Evolutionary conservation across 345 rosid species (phyloP), one percentile per base, ranked within the genome.

Genomic region (Syzygium aromaticum): DNA sequence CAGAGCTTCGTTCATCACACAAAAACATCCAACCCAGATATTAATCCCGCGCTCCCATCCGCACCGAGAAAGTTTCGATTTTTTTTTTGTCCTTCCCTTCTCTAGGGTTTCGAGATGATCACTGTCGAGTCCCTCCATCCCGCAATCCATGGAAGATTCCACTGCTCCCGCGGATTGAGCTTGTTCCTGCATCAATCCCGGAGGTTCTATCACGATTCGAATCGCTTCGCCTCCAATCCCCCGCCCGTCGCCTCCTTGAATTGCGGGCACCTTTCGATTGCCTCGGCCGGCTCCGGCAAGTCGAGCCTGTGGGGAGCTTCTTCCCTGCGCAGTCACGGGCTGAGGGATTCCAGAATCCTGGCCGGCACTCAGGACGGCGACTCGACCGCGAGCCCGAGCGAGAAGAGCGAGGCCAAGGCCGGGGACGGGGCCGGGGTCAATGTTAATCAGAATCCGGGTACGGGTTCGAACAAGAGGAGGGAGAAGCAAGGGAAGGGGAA

Each of bases 291-390:
- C 84, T 88, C 53, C 28, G 54, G 87, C 4, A 87, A 52, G 40
- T 61, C 89, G 78, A 87, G 84, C 89, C 88, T 90, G 10, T 93
- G 92, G 86, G 88, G 90, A 38, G 89, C 92, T 23, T 78, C 92
- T 23, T 78, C 92, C 64, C 89, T 89, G 77, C 85, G 87, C 86
- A 93, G 54, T 40, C 86, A 87, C 87, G 90, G 88, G 67, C 63
- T 90, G 51, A 91, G 86, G 51, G 94, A 90, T 73, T 85, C 89
- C 25, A 90, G 89, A 84, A 87, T 88, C 33, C 86, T 93, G 84
- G 95, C 95, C n/a, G 91, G 90, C 84, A 93, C 96, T 88, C 94
- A 94, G 90, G 99, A 96, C 27, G 90, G 92, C 28, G 99, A 96
- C 87, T 90, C 98, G 28, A 63, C 82, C 27, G 53, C 88, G 53